phyloP scores from a whole-genome alignment of 164 flowering plant species.

The Platanus orientalis region DNA sequence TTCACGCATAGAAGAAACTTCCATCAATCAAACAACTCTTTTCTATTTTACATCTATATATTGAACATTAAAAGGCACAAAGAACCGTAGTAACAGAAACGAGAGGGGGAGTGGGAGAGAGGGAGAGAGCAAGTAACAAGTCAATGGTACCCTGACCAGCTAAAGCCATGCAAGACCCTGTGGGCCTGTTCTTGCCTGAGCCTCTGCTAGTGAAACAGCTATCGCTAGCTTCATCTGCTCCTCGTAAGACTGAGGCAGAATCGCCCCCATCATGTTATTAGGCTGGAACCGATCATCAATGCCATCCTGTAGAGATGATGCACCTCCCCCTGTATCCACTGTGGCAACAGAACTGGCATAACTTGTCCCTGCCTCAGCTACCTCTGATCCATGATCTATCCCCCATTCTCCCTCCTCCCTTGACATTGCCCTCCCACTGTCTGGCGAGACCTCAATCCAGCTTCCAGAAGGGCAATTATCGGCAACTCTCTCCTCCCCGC shows the following conservation, averaged over 20 bases:
- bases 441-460: constrained; percentile 29
- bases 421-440: constrained; percentile 22
- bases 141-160: constrained; percentile 2
- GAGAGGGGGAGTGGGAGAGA: neutral
- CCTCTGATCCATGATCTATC: constrained; percentile 43
- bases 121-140: neutral
- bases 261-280: constrained; percentile 26
- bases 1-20: too few species aligned
- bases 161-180: constrained; percentile 70
- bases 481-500: constrained; percentile 20
- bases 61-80: neutral
- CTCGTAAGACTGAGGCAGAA: constrained; percentile 84
- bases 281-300: constrained; percentile 32
- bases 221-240: constrained; percentile 98
- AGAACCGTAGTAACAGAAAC: neutral
- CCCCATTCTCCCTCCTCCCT: constrained; percentile 45
- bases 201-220: constrained; percentile 92
- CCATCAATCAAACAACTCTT: too few species aligned
- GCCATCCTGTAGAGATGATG: constrained; percentile 24
- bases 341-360: constrained; percentile 50
- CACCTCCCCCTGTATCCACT: constrained; percentile 30
- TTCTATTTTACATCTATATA: neutral
- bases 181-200: constrained; percentile 44
- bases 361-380: constrained; percentile 68
- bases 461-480: constrained; percentile 32